Base-by-base conservation (phyloP, 2,329 filamentous ascomycete genomes). In the Neodidymelliopsis sp. region DNA sequence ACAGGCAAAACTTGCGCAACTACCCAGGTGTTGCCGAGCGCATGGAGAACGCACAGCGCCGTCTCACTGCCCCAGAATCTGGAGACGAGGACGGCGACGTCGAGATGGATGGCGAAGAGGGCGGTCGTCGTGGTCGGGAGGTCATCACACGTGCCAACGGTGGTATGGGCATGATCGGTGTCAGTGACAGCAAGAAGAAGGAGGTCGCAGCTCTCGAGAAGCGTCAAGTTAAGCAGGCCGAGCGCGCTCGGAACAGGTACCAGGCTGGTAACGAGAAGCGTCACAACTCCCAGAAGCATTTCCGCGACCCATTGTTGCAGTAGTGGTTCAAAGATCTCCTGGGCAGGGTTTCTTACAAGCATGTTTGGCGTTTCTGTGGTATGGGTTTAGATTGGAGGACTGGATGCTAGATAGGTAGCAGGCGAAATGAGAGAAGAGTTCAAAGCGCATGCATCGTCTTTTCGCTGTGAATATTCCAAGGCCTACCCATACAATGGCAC, bases 1-100 rank as follows among this genome's bases (percentile, higher is more conserved):
- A 86, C 77, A 87, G 90, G 51, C 94, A 99, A 77, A 97, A 97
- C 74, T 80, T 99, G 31, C 86, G 88, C 73, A 89, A 85, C 72
- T 88, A 96, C 71, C 91, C 91, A 2, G 86, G 89, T 2, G 77
- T 86, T 0, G 88, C 89, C 49, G 91, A 96, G 74, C 87, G 89
- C 43, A 80, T 84, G 48, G 79, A 87, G 57, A 81, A 89, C 29
- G 77, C 86, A 47, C 82, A 90, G 49, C 85, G 84, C 61, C 79
- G 87, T 50, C 81, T 90, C 49, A 82, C 87, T 54, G 75, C 74
- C 13, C 75, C 75, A 10, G 74, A 74, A 36, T 77, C 79, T 18
- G 65, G 56, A 4, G 69, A 71, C 29, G 60, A 62, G 27, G 52
- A 68, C 23, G 67, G 70, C 56, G 66, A 70, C 11, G 51, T 51